Percentiles rank a stretch among this genome's conserved stretches.
Conservation (phyloP, 306 rosid species). For the Glycine tomentella region DNA sequence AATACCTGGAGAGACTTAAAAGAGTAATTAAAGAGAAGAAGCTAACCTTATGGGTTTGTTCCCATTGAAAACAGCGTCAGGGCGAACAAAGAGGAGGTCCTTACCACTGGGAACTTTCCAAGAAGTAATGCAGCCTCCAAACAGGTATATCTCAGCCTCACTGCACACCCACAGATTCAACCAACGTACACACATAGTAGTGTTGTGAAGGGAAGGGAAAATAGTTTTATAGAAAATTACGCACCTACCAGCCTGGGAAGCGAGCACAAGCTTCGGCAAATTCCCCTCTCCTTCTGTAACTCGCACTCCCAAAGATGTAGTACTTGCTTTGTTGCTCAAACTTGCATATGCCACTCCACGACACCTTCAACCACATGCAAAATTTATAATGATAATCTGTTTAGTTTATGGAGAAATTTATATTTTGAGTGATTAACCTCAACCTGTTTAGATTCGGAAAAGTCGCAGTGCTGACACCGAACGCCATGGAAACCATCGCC, state of each 20-base stretch:
- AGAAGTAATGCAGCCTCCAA: constrained; percentile 87
- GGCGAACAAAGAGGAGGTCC: constrained; percentile 92
- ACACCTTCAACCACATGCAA: constrained; percentile 37
- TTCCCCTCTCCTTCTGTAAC: constrained; percentile 86
- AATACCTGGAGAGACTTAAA: neutral
- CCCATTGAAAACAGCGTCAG: constrained; percentile 88
- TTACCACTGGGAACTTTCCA: constrained; percentile 83
- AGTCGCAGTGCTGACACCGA: constrained; percentile 55
- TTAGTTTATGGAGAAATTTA: no score
- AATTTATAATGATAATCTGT: no score
- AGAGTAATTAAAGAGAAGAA: neutral
- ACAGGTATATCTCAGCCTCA: constrained; percentile 85
- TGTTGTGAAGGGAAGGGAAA: neutral
- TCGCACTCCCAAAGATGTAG: constrained; percentile 58
- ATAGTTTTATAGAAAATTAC: constrained; percentile 19
- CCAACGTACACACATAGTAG: neutral
- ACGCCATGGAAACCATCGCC: constrained; percentile 63
- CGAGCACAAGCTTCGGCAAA: constrained; percentile 80
- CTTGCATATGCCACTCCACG: constrained; percentile 71
- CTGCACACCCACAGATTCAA: constrained; percentile 55
- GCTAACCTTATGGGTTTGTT: constrained; percentile 89
- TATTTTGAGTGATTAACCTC: neutral
- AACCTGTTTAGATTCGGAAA: constrained; percentile 64
- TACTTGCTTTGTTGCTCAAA: constrained; percentile 51
- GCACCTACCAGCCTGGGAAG: constrained; percentile 80